Evolutionary conservation across 208 protist species (phyloP).

Genomic region (Trypanosoma melophagium): DNA sequence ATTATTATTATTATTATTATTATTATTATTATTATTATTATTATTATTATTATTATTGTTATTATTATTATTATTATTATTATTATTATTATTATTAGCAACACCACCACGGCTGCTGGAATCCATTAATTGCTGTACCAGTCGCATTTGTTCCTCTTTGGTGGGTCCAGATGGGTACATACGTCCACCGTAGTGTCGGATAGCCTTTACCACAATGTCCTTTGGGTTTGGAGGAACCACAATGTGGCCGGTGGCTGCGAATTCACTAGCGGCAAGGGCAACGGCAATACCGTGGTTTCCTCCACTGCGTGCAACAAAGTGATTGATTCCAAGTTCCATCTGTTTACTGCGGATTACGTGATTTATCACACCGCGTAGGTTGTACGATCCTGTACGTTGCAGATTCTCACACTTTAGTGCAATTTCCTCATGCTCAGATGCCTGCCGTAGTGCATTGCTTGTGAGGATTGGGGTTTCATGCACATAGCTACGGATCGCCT

Average conservation of each 20-base stretch:
- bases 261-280: conserved; percentile 74
- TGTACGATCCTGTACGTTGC: conserved; percentile 77
- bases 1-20: no score
- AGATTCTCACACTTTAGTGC: conserved; percentile 80
- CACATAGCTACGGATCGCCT: conserved; percentile 55
- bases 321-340: conserved; percentile 55
- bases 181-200: conserved; percentile 61
- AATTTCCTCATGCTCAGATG: conserved; percentile 56
- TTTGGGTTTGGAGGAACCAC: conserved; percentile 84
- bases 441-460: conserved; percentile 51
- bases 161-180: conserved; percentile 49
- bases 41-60: no score
- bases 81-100: no score
- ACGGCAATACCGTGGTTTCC: conserved; percentile 93
- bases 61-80: no score
- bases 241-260: conserved; percentile 81
- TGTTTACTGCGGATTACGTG: conserved; percentile 72
- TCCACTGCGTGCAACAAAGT: conserved; percentile 88
- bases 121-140: conserved; percentile 39
- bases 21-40: no score
- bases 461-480: conserved; percentile 70
- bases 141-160: conserved; percentile 44
- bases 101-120: no score
- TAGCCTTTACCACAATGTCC: conserved; percentile 69
- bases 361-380: conserved; percentile 70